Evolutionary conservation across 192 early-diverging fungal species (phyloP).

Genomic region (Linnemannia zychae): DNA sequence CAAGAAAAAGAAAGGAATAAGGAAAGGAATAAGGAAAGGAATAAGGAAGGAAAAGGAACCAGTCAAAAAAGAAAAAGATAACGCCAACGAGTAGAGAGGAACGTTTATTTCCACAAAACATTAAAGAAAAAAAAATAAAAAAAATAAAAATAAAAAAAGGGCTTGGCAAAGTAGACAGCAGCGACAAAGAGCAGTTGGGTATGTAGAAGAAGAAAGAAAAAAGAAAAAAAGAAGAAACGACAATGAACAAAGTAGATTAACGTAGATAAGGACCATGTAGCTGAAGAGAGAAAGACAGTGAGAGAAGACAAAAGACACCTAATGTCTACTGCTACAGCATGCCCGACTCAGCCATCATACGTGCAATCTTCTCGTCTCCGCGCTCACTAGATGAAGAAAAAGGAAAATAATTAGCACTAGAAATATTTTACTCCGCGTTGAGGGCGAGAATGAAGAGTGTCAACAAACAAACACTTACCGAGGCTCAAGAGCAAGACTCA

Average conservation of each 20-base stretch:
- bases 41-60: not conserved
- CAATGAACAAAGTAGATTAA: not conserved
- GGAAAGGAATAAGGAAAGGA: not conserved
- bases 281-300: too few relatives aligned
- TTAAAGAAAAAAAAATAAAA: too few relatives aligned
- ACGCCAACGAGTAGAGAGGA: too few relatives aligned
- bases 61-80: not conserved
- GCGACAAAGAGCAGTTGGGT: too few relatives aligned
- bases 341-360: constrained; percentile 79
- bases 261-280: not conserved
- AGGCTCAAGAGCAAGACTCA: constrained; percentile 86
- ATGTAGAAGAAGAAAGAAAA: too few relatives aligned
- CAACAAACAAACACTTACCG: constrained; percentile 52
- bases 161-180: too few relatives aligned
- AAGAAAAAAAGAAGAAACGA: not conserved
- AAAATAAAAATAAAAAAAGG: too few relatives aligned
- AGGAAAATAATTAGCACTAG: not conserved
- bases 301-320: not conserved
- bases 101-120: too few relatives aligned
- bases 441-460: too few relatives aligned
- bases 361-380: constrained; percentile 80
- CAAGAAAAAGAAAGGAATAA: too few relatives aligned
- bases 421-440: not conserved
- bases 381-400: constrained; percentile 61
- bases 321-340: constrained; percentile 53